Base-by-base conservation (phyloP, 75 land plant genomes). In the Sequoia sempervirens region DNA sequence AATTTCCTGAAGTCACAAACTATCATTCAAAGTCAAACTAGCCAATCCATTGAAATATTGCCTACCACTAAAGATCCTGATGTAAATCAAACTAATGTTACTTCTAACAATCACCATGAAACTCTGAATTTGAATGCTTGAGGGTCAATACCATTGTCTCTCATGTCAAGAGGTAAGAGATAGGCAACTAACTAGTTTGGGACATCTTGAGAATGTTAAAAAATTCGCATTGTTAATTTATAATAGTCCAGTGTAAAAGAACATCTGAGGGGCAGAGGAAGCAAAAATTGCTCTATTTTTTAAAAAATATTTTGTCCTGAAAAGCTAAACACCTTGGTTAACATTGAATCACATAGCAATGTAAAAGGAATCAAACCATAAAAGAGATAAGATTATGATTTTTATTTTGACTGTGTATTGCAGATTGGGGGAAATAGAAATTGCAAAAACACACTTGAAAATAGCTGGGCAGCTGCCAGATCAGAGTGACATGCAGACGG, bases 381-480 rank as follows among this genome's bases (percentile, higher is more conserved):
- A 53, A 53, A 53, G 15, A 12, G 18, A 14, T 13, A 14, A 53
- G 2, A 13, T 14, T 10, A 14, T 14, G 14, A 12, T 53, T 3
- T 14, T 13, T 1, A 2, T 53, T 53, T 53, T 53, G 13, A 0
- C 1, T 14, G 18, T 53, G 56, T 26, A 43, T 69, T 85, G 66
- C 90, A 97, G 96, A 86, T 84, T 97, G 70, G 99, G 99, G 30
- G 88, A 90, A 81, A 87, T 95, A 45, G 95, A 95, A 78, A 87
- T 83, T 87, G 96, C 99, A 3, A 82, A 86, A 87, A 92, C 73
- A 81, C 93, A 93, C 84, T 87, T 94, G 30, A 85, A 84, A 75
- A 74, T 86, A n/a, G 83, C 85, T 17, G 93, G 90, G 12, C 87
- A 85, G 78, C 88, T 84, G 43, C 79, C 90, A 0, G 95, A 91